Base-by-base conservation (phyloP, 164 flowering plant species). In the Vitis riparia region DNA sequence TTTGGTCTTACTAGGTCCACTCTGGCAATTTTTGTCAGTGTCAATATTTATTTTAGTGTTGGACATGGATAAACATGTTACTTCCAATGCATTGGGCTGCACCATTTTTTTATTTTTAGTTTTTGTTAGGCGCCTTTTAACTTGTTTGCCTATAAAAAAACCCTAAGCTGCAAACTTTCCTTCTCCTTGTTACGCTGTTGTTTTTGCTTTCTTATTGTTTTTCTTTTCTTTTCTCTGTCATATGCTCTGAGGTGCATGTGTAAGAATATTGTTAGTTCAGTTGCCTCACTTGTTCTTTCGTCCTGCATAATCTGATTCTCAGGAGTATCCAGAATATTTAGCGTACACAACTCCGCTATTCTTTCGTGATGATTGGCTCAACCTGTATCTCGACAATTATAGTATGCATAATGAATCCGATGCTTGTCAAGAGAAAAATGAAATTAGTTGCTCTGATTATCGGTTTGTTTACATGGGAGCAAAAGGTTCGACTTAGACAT, bases 401-500 rank as follows among this genome's bases (percentile, higher is more conserved):
- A 78, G 62, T 19, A 83, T 95, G 91, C 99, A 93, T 78, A 70
- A n/a, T 70, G 87, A 86, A 82, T 79, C 84, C 58, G 79, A 84
- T 37, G 72, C 67, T 68, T 66, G 66, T 63, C 78, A 80, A 66
- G 84, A 83, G 68, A 83, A 49, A 73, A 80, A 80, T 71, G 94
- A 86, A 67, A 76, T 91, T 71, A 78, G 78, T 76, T 95, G 99
- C 89, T 95, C 98, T 60, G 99, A 95, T 76, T 95, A 93, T 77
- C 97, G 98, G 55, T 95, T 95, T 84, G 98, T 93, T 75, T 93
- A 95, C 86, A 93, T 93, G 93, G 99, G 99, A 74, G 78, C 91
- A 73, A 93, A 93, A 95, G 99, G 98, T 94, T 75, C 67, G 87
- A 62, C 62, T 58, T 56, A 47, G 52, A 62, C 51, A 17, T 60